Percentiles rank a stretch among this genome's conserved stretches.
Conservation (phyloP, 2,329 filamentous ascomycete genomes). For the Polytolypa hystricis region DNA sequence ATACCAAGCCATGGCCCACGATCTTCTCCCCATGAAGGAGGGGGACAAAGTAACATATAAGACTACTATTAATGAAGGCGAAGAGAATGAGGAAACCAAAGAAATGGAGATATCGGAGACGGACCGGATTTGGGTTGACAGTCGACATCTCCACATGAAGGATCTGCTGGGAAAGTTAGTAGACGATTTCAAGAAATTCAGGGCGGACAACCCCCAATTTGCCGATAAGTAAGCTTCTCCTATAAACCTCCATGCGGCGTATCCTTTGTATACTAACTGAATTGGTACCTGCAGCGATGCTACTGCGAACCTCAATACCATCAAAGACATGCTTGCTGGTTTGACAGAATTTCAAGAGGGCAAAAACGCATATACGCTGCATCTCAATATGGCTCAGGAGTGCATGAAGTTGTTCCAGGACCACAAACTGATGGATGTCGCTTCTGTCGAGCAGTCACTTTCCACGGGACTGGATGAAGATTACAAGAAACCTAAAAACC, state of each 20-base stretch:
- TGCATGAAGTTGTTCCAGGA: conserved; percentile 89
- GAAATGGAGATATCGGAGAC: conserved; percentile 86
- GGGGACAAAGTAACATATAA: conserved; percentile 79
- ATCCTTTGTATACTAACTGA: conserved; percentile 4
- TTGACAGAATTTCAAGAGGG: conserved; percentile 90
- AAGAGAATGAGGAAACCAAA: conserved; percentile 61
- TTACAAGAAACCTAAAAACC: conserved; percentile 77
- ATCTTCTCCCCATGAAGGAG: conserved; percentile 78
- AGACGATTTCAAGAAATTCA: conserved; percentile 83
- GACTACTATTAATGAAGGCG: conserved; percentile 65
- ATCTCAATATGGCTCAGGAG: conserved; percentile 92
- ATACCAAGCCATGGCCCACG: conserved; percentile 96
- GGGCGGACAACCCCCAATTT: conserved; percentile 85
- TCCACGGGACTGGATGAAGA: conserved; percentile 91
- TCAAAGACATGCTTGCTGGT: conserved; percentile 94
- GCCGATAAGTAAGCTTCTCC: conserved; percentile 52
- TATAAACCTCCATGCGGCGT: neutral
- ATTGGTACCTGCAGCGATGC: conserved; percentile 43
- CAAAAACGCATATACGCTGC: conserved; percentile 88
- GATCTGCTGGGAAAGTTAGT: conserved; percentile 91
- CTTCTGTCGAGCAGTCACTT: conserved; percentile 73
- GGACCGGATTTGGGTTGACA: conserved; percentile 91
- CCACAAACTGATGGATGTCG: conserved; percentile 75
- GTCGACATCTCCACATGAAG: conserved; percentile 93
- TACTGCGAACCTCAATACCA: conserved; percentile 70